phyloP scores from a whole-genome alignment of 2,329 filamentous ascomycete genomes.

The Cladophialophora chaetospira region DNA sequence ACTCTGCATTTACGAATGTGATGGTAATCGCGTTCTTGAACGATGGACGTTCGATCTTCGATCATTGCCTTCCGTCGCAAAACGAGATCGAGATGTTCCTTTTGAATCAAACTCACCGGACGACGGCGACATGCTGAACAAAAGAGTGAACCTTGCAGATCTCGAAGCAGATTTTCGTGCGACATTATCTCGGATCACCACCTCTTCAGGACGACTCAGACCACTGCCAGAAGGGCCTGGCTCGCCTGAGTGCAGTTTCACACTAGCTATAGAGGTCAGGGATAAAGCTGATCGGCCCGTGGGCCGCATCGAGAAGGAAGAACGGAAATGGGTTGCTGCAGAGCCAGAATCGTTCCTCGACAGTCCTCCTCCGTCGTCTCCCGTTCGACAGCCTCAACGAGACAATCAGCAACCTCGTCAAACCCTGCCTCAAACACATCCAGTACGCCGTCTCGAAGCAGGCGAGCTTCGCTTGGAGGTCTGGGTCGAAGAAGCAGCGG shows the following conservation, averaged over 20 bases:
- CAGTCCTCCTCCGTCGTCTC: not conserved
- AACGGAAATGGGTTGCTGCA: slow-evolving; percentile 64
- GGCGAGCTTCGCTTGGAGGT: slow-evolving; percentile 68
- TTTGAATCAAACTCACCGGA: slow-evolving; percentile 38
- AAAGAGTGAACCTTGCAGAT: slow-evolving; percentile 38
- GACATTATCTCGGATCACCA: slow-evolving; percentile 47
- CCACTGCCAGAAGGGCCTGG: slow-evolving; percentile 29
- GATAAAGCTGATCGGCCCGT: slow-evolving; percentile 51
- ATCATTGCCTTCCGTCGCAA: slow-evolving; percentile 53
- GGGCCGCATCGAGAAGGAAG: slow-evolving; percentile 46
- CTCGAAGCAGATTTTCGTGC: slow-evolving; percentile 54
- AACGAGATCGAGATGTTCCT: slow-evolving; percentile 51
- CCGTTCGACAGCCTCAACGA: not conserved
- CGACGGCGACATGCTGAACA: slow-evolving; percentile 33
- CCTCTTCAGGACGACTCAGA: slow-evolving; percentile 37
- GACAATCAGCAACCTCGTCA: not conserved
- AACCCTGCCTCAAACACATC: slow-evolving; percentile 56
- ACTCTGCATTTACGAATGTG: slow-evolving; percentile 58
- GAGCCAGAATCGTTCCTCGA: slow-evolving; percentile 49
- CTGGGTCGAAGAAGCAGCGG: slow-evolving; percentile 68
- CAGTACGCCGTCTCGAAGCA: slow-evolving; percentile 64
- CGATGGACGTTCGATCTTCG: slow-evolving; percentile 63
- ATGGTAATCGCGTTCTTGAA: slow-evolving; percentile 57
- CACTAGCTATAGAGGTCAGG: slow-evolving; percentile 52
- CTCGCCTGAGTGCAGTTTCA: slow-evolving; percentile 50